Percentiles rank a stretch among this genome's conserved stretches.
Conservation (phyloP, 352 stramenopile genomes). For the Pythium sukuiense region DNA sequence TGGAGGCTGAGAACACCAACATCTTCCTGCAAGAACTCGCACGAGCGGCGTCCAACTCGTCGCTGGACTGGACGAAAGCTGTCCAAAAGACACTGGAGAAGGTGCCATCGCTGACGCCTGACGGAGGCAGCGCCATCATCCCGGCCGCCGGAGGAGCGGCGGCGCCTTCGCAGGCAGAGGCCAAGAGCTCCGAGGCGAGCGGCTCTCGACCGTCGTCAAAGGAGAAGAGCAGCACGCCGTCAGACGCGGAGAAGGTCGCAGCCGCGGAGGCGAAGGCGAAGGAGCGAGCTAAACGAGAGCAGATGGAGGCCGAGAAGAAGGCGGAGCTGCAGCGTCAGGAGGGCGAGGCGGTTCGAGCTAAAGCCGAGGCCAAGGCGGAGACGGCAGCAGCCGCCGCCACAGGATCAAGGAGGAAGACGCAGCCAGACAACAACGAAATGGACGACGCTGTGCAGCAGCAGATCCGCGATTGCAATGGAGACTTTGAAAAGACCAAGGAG, state of each 20-base stretch:
- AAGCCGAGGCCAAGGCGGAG: constrained; percentile 44
- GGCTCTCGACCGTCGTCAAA: constrained; percentile 43
- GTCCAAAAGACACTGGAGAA: constrained; percentile 65
- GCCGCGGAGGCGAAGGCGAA: constrained; percentile 51
- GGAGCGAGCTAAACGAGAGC: constrained; percentile 43
- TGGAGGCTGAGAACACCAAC: constrained; percentile 87
- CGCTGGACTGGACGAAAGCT: constrained; percentile 65
- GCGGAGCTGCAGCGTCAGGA: constrained; percentile 18
- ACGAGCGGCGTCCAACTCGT: constrained; percentile 49
- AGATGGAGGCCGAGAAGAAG: constrained; percentile 37
- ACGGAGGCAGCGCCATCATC: constrained; percentile 35
- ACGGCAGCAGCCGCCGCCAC: constrained; percentile 14
- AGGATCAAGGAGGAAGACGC: constrained; percentile 30
- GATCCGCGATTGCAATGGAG: constrained; percentile 70
- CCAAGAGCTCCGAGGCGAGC: constrained; percentile 27
- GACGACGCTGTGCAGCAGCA: constrained; percentile 53
- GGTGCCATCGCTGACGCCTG: constrained; percentile 57
- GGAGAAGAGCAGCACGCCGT: constrained; percentile 26
- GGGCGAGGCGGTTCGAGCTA: constrained; percentile 16
- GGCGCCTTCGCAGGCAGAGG: constrained; percentile 25
- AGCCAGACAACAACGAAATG: constrained; percentile 48
- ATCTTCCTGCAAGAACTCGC: constrained; percentile 73
- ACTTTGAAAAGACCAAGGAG: constrained; percentile 76
- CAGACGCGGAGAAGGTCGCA: constrained; percentile 36
- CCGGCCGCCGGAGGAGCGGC: constrained; percentile 15